These are phyloP conservation scores for Epichloe uncinata DNA, from an alignment of 2,329 filamentous ascomycete genomes.

Conservation along the genomic window DNA sequence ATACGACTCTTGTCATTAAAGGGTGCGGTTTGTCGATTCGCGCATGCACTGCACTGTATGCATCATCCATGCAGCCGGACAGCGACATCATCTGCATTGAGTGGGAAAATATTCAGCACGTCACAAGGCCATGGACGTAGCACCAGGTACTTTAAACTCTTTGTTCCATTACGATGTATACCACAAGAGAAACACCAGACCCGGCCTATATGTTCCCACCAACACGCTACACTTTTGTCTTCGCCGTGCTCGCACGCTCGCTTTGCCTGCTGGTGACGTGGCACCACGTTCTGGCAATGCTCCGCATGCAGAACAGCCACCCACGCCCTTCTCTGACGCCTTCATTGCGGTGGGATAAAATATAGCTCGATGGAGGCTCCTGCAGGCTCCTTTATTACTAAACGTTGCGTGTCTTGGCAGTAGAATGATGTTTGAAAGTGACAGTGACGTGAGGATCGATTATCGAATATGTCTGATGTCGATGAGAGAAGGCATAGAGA, in stretches of 20 bases:
- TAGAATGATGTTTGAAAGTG: neutral
- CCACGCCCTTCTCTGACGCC: neutral
- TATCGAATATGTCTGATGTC: neutral
- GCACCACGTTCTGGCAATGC: slow-evolving; percentile 2
- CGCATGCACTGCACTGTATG: no score
- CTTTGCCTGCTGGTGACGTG: slow-evolving; percentile 2
- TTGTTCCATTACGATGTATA: slow-evolving; percentile 22
- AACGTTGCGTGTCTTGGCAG: neutral
- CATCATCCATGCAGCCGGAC: no score
- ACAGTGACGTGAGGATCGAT: neutral
- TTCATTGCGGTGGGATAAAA: neutral
- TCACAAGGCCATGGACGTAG: neutral
- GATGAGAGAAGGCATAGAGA: slow-evolving; percentile 9
- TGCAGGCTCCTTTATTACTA: slow-evolving; percentile 1
- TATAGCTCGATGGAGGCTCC: neutral
- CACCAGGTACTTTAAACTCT: slow-evolving; percentile 11
- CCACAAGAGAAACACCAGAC: slow-evolving; percentile 19
- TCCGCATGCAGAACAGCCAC: neutral
- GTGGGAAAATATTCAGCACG: neutral
- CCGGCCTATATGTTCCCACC: slow-evolving; percentile 7
- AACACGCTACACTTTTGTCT: slow-evolving; percentile 5
- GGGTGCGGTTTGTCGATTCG: no score
- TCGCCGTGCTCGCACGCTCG: slow-evolving; percentile 1
- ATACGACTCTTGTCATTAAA: no score
- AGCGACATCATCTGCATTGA: no score